Base-by-base conservation (phyloP, 176 grass and related monocot species). In the Triticum timopheevii region DNA sequence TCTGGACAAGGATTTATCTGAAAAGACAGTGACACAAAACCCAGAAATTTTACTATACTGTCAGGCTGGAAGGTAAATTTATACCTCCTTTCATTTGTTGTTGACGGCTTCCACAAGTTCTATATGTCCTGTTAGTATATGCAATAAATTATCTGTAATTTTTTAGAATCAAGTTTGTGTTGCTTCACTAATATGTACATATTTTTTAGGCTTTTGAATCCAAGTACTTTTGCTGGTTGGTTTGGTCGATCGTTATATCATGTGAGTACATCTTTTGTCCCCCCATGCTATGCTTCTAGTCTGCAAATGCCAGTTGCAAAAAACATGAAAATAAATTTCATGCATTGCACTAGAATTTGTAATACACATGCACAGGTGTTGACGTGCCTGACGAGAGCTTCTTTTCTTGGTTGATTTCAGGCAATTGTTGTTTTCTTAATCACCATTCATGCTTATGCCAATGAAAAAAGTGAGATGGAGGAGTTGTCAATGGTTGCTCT, bases 201-300 rank as follows among this genome's bases (percentile, higher is more conserved):
- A 75, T 76, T 49, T 83, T 75, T 39, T 85, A 98, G 96, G 93
- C 92, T 98, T 77, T 79, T 98, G 22, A 98, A 98, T 65, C 96
- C 96, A 86, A 95, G 96, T 88, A 98, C 96, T 50, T 98, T 98
- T 87, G 96, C 96, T 86, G 96, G 96, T 89, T 98, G 96, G 96
- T 98, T 98, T 94, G 93, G 93, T 73, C 90, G 96, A 64, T 98
- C 96, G 44, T 81, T 95, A 39, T 98, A 98, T 84, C 96, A 98
- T 72, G 96, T 98, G 88, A 94, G 93, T 86, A 81, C 42, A 61
- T 22, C 10, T 42, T 42, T 76, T 90, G 84, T 83, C 42, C 12
- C 28, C 66, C 35, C 16, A 16, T 61, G 27, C 22, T 82, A 62
- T 71, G 62, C 38, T 69, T n/a, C 17, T 78, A 45, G 11, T 62